Conservation (phyloP, 2,329 filamentous ascomycete genomes). For the Monilinia vaccinii-corymbosi region DNA sequence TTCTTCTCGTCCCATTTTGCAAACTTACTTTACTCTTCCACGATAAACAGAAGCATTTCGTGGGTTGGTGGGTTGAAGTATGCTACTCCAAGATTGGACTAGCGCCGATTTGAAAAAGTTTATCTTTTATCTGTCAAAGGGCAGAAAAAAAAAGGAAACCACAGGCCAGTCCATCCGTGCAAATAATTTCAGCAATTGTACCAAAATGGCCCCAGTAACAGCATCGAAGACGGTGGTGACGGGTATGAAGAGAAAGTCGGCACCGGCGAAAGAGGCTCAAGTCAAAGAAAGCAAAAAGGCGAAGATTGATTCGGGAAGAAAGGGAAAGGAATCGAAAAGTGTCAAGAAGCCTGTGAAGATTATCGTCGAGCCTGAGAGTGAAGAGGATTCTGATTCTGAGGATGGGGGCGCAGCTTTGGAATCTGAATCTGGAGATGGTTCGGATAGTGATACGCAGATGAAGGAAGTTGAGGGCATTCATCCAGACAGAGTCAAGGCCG, state of each 20-base stretch:
- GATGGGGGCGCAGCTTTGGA: slow-evolving; percentile 25
- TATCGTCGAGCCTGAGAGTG: slow-evolving; percentile 30
- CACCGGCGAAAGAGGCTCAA: slow-evolving; percentile 36
- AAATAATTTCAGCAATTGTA: slow-evolving; percentile 2
- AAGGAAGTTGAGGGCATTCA: slow-evolving; percentile 29
- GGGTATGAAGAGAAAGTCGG: slow-evolving; percentile 50
- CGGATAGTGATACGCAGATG: slow-evolving; percentile 31
- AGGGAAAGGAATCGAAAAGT: slow-evolving; percentile 4
- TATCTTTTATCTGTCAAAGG: slow-evolving; percentile 9
- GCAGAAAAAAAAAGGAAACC: slow-evolving; percentile 13
- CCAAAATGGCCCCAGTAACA: slow-evolving; percentile 28
- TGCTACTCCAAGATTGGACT: slow-evolving; percentile 15
- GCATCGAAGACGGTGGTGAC: slow-evolving; percentile 37
- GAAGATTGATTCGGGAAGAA: slow-evolving; percentile 29
- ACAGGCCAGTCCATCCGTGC: neutral
- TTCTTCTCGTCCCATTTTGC: slow-evolving; percentile 65
- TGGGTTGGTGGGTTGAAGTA: slow-evolving; percentile 3
- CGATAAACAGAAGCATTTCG: neutral
- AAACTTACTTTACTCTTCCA: slow-evolving; percentile 1
- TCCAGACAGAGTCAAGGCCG: slow-evolving; percentile 29
- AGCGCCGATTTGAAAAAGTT: slow-evolving; percentile 16
- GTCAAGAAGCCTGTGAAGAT: slow-evolving; percentile 24
- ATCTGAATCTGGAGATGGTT: slow-evolving; percentile 28
- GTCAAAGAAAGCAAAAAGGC: slow-evolving; percentile 43
- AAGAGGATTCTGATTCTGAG: slow-evolving; percentile 28